Evolutionary conservation across 495 filamentous ascomycete genomes (phyloP), one percentile per base, ranked within the genome.

Genomic region (Annulohypoxylon nitens): DNA sequence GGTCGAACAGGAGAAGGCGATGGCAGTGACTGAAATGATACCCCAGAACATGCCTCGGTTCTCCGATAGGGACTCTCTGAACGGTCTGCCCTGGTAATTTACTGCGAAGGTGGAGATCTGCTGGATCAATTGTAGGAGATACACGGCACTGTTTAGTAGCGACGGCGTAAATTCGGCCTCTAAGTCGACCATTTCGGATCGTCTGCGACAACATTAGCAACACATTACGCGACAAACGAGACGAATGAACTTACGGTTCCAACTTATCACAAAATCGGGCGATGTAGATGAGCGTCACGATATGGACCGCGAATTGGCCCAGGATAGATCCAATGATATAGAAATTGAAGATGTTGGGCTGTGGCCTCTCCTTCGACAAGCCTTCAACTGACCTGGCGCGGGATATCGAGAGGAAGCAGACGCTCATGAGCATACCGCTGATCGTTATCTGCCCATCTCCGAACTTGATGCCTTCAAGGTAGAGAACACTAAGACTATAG

Each of bases 21-120:
- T 91, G 25, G 82, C 93, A 4, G 94, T 91, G 8, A 97, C 95
- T 61, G 90, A 91, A 6, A 98, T 82, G 57, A 99, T 90, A 64
- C 96, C 97, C 88, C 91, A 98, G 85, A 95, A 99, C 96, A 99
- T 99, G 78, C 93, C 93, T 75, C 88, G 90, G 84, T 99, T 99
- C 84, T 98, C 97, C 1, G 91, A 89, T 61, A 99, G 93, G 8
- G 92, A 91, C 82, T 99, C 96, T 64, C 96, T 92, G 90, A 99
- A 99, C 3, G 96, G 96, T 23, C 96, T 92, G 63, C 96, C 96
- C 81, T 99, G 96, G 84, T 99, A 99, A 86, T 99, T 99, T 87
- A 98, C 96, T 41, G 96, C 95, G 78, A 99, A 99, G 8, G 96
- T 99, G 10, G 96, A 98, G 77, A 99, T 97, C 78, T 99, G 97